A percentile compares a stretch with the other conserved stretches of the same genome.
These are phyloP conservation scores for Umbelopsis isabellina DNA, from an alignment of 192 early-diverging fungal genomes.

Conservation along the genomic window DNA sequence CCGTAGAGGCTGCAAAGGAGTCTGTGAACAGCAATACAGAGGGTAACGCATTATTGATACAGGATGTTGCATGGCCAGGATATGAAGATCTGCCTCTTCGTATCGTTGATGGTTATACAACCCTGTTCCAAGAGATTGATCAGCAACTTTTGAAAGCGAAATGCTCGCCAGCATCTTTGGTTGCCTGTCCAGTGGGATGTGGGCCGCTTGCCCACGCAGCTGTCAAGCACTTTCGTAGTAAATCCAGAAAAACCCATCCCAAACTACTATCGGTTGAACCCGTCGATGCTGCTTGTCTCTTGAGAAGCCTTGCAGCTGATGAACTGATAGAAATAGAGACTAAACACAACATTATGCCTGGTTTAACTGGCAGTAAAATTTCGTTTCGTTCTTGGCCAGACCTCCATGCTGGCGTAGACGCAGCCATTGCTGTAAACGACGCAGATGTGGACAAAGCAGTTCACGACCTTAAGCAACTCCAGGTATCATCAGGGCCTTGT, in stretches of 20 bases:
- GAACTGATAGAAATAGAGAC: not conserved
- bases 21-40: not conserved
- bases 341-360: conserved; percentile 2
- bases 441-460: not conserved
- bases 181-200: conserved; percentile 2
- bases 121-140: not conserved
- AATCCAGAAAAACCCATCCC: not conserved
- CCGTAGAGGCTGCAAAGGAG: not conserved
- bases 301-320: not conserved
- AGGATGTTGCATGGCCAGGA: conserved; percentile 3
- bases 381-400: conserved; percentile 12
- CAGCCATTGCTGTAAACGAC: conserved; percentile 8
- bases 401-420: not conserved
- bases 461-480: not conserved
- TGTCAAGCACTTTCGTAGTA: not conserved
- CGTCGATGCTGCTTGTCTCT: not conserved
- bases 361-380: not conserved
- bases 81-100: not conserved
- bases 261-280: not conserved
- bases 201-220: not conserved
- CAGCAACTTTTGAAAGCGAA: not conserved
- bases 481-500: conserved; percentile 7
- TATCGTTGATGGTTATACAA: not conserved
- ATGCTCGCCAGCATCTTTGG: not conserved
- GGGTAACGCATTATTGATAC: not conserved